Conservation (phyloP, 805 yeast genomes). For the Saccharomycopsis sp. region DNA sequence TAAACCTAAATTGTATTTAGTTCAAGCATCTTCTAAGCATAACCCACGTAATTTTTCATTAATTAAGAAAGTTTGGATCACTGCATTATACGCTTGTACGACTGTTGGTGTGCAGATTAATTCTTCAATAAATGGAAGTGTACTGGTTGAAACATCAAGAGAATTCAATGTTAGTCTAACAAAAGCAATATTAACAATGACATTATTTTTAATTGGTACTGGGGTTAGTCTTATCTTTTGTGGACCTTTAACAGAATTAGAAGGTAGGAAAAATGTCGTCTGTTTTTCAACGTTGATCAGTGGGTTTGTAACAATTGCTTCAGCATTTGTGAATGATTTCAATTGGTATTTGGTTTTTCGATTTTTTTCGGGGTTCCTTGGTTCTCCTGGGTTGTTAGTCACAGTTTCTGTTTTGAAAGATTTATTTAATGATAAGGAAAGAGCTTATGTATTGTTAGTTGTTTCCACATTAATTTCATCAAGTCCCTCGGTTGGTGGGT, state of each 20-base stretch:
- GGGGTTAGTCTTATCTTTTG: constrained; percentile 13
- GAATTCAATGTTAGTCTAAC: constrained; percentile 1
- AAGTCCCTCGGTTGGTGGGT: constrained; percentile 14
- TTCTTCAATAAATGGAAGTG: constrained; percentile 14
- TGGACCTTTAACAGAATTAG: constrained; percentile 17
- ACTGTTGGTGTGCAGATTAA: constrained; percentile 17
- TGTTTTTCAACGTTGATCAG: constrained; percentile 12
- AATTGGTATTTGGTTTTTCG: constrained; percentile 3
- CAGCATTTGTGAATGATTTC: constrained; percentile 4
- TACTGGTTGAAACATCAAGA: constrained; percentile 7
- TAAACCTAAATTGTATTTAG: not conserved
- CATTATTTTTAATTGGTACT: constrained; percentile 12
- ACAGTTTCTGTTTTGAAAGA: constrained; percentile 16
- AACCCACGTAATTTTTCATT: constrained; percentile 11
- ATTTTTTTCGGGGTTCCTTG: constrained; percentile 13
- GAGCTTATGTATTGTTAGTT: constrained; percentile 8
- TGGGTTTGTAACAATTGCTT: constrained; percentile 6
- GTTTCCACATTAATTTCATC: constrained; percentile 11
- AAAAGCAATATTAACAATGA: constrained; percentile 5
- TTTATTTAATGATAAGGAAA: constrained; percentile 9
- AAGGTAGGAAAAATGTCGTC: constrained; percentile 18
- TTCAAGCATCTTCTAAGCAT: not conserved
- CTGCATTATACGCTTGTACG: constrained; percentile 11
- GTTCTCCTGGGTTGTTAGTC: constrained; percentile 16
- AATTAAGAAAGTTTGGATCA: constrained; percentile 6